Base-by-base conservation (phyloP, 768 basidiomycete genomes). In the Psilocybe tampanensis region DNA sequence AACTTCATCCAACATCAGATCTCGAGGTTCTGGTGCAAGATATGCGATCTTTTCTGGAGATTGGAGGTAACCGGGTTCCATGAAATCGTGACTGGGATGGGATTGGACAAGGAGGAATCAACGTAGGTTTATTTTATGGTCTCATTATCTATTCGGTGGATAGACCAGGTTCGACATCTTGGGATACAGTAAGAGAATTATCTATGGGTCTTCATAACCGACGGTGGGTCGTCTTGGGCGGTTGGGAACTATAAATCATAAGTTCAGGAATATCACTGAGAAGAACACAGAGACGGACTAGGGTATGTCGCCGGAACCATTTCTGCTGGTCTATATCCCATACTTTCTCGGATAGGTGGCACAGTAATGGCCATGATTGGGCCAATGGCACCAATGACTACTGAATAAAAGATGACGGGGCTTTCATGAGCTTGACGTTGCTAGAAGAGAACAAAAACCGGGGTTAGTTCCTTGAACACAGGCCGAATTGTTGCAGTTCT, bases 381-480 rank as follows among this genome's bases (percentile, higher is more conserved):
- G 1, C 94, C 94, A 64, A 86, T 80, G 55, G 77, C 64, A 51
- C 93, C 94, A 55, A 96, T 74, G 47, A 86, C 72, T 68, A 86
- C 80, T 11, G 94, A 94, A 74, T 87, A 96, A 79, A 95, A 95
- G 71, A 95, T 84, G 71, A 93, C 90, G 24, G 94, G 94, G 66
- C 83, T 85, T 74, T 96, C 94, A 74, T 96, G 94, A 34, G 94
- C 92, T 64, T 88, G 85, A 45, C 89, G 85, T 93, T 94, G 92
- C 94, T 95, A 69, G 44, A 54, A 41, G 47, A 55, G 47, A 70
- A 50, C 44, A 66, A 41, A 13, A 44, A 23, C n/a, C n/a, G 0
- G 29, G 26, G 21, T 32, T 18, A 29, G 34, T 34, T 19, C 32
- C 9, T 43, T 36, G 29, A n/a, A 9, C 21, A 15, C 36, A 23